phyloP scores from a whole-genome alignment of 441 rosid genomes.

The Manihot esculenta region DNA sequence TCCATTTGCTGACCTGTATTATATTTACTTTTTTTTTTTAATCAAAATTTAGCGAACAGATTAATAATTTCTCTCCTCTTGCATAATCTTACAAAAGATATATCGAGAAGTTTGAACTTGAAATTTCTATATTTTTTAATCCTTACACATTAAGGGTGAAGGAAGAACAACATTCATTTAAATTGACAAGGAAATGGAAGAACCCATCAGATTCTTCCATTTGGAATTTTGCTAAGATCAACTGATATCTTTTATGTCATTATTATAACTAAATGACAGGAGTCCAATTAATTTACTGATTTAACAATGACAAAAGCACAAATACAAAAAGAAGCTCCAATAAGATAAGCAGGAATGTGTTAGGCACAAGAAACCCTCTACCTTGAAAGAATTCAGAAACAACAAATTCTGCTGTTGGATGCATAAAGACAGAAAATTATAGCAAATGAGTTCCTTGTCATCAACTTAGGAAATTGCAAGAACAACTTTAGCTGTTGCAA shows the following conservation, averaged over 20 bases:
- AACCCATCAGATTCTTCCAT: conserved; percentile 15
- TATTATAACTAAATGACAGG: too few relatives aligned
- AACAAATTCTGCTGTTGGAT: conserved; percentile 13
- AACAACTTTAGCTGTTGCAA: conserved; percentile 2
- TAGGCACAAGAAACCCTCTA: conserved; percentile 21
- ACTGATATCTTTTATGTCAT: not conserved
- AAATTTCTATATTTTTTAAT: too few relatives aligned
- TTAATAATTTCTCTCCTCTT: too few relatives aligned
- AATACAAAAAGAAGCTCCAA: conserved; percentile 8
- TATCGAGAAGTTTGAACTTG: too few relatives aligned
- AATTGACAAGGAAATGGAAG: conserved; percentile 23
- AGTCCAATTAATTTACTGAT: conserved; percentile 19
- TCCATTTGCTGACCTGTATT: not conserved
- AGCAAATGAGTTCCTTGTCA: conserved; percentile 34
- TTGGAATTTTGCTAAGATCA: conserved; percentile 21
- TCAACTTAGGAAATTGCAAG: conserved; percentile 32
- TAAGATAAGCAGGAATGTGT: conserved; percentile 13
- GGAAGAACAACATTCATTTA: too few relatives aligned
- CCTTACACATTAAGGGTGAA: too few relatives aligned
- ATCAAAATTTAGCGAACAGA: too few relatives aligned
- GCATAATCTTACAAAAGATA: too few relatives aligned
- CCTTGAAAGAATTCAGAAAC: conserved; percentile 17
- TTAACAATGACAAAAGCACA: conserved; percentile 10
- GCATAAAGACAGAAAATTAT: conserved; percentile 17
- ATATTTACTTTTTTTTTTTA: too few relatives aligned